These are phyloP conservation scores for Monilinia fructicola DNA, from an alignment of 2,329 filamentous ascomycete genomes.

Conservation along the genomic window DNA sequence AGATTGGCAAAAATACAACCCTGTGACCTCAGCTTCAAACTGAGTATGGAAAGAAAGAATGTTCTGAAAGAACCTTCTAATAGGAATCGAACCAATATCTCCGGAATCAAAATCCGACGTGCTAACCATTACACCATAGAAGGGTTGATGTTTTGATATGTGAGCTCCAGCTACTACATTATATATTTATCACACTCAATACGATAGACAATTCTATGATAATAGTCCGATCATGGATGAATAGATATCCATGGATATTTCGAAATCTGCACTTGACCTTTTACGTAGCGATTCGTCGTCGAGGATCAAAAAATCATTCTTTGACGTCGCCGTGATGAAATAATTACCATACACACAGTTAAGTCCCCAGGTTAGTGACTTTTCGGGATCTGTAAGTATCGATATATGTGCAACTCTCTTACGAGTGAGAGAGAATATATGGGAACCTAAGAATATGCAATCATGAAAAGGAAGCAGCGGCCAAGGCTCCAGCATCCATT, in stretches of 20 bases:
- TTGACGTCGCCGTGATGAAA: no score
- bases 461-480: neutral
- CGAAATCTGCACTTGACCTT: no score
- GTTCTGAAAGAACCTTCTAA: slow-evolving; percentile 19
- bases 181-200: no score
- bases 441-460: neutral
- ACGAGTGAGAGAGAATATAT: neutral
- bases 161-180: no score
- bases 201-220: no score
- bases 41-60: slow-evolving; percentile 16
- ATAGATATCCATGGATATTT: no score
- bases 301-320: no score
- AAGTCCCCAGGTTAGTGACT: no score
- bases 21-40: slow-evolving; percentile 16
- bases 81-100: slow-evolving; percentile 24
- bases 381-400: neutral
- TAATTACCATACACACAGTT: no score
- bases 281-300: no score
- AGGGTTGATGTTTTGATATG: slow-evolving; percentile 4
- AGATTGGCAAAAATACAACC: neutral
- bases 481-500: slow-evolving; percentile 11
- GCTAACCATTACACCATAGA: slow-evolving; percentile 26
- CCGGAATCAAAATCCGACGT: slow-evolving; percentile 23
- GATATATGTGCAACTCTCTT: neutral
- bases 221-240: no score